These are phyloP conservation scores for Ramaria sp. DNA, from an alignment of 768 basidiomycete species.

Conservation along the genomic window DNA sequence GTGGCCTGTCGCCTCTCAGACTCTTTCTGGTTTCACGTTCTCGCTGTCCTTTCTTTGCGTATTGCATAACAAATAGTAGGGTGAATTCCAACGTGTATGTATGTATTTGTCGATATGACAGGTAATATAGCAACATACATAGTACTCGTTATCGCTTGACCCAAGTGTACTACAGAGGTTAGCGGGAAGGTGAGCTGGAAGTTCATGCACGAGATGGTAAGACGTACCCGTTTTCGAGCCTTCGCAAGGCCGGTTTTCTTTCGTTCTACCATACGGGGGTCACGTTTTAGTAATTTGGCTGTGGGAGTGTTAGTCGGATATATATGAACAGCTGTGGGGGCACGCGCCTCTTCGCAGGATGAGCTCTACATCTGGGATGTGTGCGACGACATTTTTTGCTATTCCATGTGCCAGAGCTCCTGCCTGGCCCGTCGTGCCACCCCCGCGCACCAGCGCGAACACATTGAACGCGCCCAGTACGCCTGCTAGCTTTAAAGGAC, in stretches of 20 bases:
- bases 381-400: slow-evolving; percentile 61
- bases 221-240: slow-evolving; percentile 81
- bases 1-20: too few species aligned
- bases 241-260: slow-evolving; percentile 94
- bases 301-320: not conserved
- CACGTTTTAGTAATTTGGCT: slow-evolving; percentile 83
- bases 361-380: slow-evolving; percentile 51
- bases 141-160: slow-evolving; percentile 68
- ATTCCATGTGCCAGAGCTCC: slow-evolving; percentile 75
- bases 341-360: slow-evolving; percentile 65
- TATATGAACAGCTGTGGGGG: not conserved
- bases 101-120: too few species aligned
- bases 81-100: too few species aligned
- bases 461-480: slow-evolving; percentile 77
- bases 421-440: slow-evolving; percentile 89
- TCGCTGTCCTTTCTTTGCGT: too few species aligned
- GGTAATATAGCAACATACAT: not conserved
- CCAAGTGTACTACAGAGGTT: slow-evolving; percentile 64
- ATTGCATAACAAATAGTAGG: too few species aligned
- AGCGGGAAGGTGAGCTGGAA: slow-evolving; percentile 5
- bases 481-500: slow-evolving; percentile 78
- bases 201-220: not conserved
- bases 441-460: slow-evolving; percentile 68
- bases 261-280: slow-evolving; percentile 96
- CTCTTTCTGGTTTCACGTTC: too few species aligned